Evolutionary conservation across 192 early-diverging fungal species (phyloP).

Genomic region (Umbelopsis ramanniana): DNA sequence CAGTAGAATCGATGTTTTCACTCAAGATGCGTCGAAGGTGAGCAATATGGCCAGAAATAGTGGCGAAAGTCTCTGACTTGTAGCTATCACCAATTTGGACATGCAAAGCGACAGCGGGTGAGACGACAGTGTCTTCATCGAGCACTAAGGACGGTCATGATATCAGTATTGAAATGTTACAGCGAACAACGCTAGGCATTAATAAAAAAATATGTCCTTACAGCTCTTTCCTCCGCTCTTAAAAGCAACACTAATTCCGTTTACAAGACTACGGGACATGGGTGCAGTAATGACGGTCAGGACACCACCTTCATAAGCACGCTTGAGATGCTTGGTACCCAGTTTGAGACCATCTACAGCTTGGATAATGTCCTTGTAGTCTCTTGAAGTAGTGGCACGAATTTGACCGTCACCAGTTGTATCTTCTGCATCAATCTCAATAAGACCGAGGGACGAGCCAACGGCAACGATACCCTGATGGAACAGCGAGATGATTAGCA

Average conservation of each 20-base stretch:
- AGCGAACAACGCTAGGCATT: background rate
- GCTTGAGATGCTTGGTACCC: conserved; percentile 56
- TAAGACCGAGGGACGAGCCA: conserved; percentile 60
- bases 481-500: background rate
- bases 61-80: conserved; percentile 48
- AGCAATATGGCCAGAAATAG: conserved; percentile 57
- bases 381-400: conserved; percentile 15
- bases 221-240: conserved; percentile 60
- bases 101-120: conserved; percentile 61
- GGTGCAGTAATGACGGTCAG: conserved; percentile 63
- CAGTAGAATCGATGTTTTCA: conserved; percentile 34
- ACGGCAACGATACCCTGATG: conserved; percentile 62
- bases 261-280: conserved; percentile 51
- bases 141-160: conserved; percentile 35
- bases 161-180: background rate
- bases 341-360: conserved; percentile 74
- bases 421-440: conserved; percentile 66
- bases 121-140: conserved; percentile 46
- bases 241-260: conserved; percentile 71
- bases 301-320: conserved; percentile 65
- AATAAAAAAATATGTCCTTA: conserved; percentile 32
- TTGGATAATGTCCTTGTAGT: conserved; percentile 37
- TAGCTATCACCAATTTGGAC: conserved; percentile 55
- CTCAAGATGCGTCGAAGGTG: conserved; percentile 48
- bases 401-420: conserved; percentile 63